These are phyloP conservation scores for Scheffersomyces quercinus DNA, from an alignment of 1,139 yeast genomes.

Conservation along the genomic window DNA sequence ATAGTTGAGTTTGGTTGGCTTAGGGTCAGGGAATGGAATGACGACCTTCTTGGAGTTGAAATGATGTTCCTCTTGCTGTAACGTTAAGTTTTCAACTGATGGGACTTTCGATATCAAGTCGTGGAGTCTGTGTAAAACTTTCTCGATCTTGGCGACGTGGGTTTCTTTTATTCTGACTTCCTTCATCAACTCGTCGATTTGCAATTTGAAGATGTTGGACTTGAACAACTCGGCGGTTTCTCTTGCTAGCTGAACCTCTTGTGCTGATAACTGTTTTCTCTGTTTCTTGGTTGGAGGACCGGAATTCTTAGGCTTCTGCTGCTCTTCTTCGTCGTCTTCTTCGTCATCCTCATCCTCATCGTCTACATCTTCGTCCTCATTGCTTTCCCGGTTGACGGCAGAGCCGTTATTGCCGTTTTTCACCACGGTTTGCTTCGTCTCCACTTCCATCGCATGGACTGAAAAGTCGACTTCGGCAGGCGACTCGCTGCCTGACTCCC, in stretches of 20 bases:
- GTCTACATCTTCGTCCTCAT: constrained; percentile 12
- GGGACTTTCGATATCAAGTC: constrained; percentile 68
- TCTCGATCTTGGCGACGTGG: constrained; percentile 67
- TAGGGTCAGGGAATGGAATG: constrained; percentile 90
- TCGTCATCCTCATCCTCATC: constrained; percentile 11
- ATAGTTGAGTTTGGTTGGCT: constrained; percentile 69
- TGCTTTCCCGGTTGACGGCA: constrained; percentile 6
- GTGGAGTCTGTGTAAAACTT: constrained; percentile 73
- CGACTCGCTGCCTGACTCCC: constrained; percentile 6
- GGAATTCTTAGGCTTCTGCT: constrained; percentile 2
- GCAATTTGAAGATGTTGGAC: constrained; percentile 90
- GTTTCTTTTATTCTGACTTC: constrained; percentile 76
- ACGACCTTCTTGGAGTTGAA: constrained; percentile 53
- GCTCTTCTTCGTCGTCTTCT: constrained; percentile 13
- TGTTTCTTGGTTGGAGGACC: constrained; percentile 36
- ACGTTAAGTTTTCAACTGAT: constrained; percentile 47
- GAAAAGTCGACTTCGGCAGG: constrained; percentile 1
- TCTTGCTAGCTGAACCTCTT: constrained; percentile 86
- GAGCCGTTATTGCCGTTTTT: constrained; percentile 1
- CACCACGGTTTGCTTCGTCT: constrained; percentile 14
- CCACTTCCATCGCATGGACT: constrained; percentile 5
- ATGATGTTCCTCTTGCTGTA: constrained; percentile 51
- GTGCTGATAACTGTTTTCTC: constrained; percentile 58
- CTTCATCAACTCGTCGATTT: constrained; percentile 84
- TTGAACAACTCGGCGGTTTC: constrained; percentile 94